Percentiles rank a stretch among this genome's conserved stretches.
These are phyloP conservation scores for Penicillium cinerascens DNA, from an alignment of 495 filamentous ascomycete genomes.

Conservation along the genomic window DNA sequence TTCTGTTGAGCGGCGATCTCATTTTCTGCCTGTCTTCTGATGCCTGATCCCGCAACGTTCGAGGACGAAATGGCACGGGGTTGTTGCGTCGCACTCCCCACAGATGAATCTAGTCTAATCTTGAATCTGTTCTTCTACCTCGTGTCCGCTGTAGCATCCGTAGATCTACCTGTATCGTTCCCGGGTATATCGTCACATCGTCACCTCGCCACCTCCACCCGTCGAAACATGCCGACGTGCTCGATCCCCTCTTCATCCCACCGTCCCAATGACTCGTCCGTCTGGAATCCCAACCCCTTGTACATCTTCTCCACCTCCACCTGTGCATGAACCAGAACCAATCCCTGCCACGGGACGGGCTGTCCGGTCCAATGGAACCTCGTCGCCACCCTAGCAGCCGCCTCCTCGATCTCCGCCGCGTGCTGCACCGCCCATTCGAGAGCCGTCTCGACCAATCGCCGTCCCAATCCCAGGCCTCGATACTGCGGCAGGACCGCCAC, in stretches of 20 bases:
- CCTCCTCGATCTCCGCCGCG: constrained; percentile 42
- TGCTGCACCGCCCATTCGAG: constrained; percentile 60
- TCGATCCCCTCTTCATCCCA: constrained; percentile 85
- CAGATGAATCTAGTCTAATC: constrained; percentile 3
- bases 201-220: constrained; percentile 24
- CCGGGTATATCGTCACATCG: neutral
- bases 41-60: constrained; percentile 13
- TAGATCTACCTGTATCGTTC: neutral
- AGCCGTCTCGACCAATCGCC: constrained; percentile 58
- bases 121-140: neutral
- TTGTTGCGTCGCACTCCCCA: neutral
- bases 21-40: constrained; percentile 17
- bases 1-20: constrained; percentile 21
- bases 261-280: constrained; percentile 65
- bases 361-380: constrained; percentile 34
- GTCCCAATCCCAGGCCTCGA: constrained; percentile 59
- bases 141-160: neutral
- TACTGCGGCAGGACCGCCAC: constrained; percentile 63
- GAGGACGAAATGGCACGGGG: constrained; percentile 2
- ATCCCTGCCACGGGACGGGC: constrained; percentile 56
- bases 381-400: constrained; percentile 25
- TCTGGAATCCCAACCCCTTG: constrained; percentile 61
- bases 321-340: constrained; percentile 75
- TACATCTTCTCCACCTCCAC: constrained; percentile 57
- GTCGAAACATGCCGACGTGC: constrained; percentile 76